A percentile compares a stretch with the other conserved stretches of the same genome.
Conservation (phyloP, 805 yeast species). For the Candida tallmaniae region DNA sequence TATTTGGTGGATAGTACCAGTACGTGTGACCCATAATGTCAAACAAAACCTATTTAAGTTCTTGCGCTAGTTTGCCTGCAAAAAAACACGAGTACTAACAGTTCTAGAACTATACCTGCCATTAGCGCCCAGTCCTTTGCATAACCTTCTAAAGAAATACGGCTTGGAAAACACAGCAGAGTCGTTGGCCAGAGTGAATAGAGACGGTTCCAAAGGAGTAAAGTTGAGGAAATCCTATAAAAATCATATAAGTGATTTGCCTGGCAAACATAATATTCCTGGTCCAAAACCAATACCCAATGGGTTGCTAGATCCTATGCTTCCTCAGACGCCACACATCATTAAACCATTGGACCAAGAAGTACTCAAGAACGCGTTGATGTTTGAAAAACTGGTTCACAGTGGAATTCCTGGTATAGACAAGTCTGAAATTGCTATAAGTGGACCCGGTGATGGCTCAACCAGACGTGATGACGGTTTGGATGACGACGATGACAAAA, state of each 20-base stretch:
- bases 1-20: constrained; percentile 5
- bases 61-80: too few species aligned
- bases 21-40: too few species aligned
- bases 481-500: constrained; percentile 36
- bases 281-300: constrained; percentile 32
- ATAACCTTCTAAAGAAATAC: constrained; percentile 67
- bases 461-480: constrained; percentile 39
- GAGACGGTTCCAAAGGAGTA: constrained; percentile 87
- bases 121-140: constrained; percentile 64
- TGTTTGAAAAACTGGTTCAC: constrained; percentile 60
- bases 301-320: constrained; percentile 33
- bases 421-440: constrained; percentile 59
- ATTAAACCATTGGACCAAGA: constrained; percentile 47
- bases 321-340: constrained; percentile 38
- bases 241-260: constrained; percentile 81
- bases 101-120: constrained; percentile 17
- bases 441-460: constrained; percentile 37
- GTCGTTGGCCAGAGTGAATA: constrained; percentile 81
- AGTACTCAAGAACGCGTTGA: constrained; percentile 46
- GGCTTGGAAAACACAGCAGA: constrained; percentile 63
- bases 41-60: too few species aligned
- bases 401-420: constrained; percentile 79
- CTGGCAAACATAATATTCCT: constrained; percentile 75
- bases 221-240: constrained; percentile 93
- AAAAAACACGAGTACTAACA: not conserved